Percentiles rank a stretch among this genome's conserved stretches.
These are phyloP conservation scores for Pseudocercospora vitis DNA, from an alignment of 2,329 filamentous ascomycete genomes.

Conservation along the genomic window DNA sequence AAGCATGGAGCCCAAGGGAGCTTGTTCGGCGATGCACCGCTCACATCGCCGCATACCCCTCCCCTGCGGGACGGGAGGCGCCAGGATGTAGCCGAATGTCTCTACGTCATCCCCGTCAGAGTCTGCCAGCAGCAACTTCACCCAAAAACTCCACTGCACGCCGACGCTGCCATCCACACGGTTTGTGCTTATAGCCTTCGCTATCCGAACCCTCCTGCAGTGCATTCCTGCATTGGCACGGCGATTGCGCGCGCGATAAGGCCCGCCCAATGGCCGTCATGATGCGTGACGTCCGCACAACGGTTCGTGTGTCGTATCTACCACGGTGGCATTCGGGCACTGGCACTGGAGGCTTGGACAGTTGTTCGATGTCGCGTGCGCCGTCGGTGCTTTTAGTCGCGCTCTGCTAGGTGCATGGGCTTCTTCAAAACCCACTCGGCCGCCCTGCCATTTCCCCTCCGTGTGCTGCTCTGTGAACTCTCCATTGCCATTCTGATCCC, in stretches of 20 bases:
- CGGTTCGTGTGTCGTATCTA: slow-evolving; percentile 17
- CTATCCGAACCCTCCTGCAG: too few species aligned
- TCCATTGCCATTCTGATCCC: slow-evolving; percentile 9
- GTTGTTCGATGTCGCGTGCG: slow-evolving; percentile 11
- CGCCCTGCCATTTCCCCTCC: slow-evolving; percentile 14
- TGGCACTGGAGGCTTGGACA: not conserved
- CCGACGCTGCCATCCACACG: not conserved
- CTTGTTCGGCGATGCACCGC: slow-evolving; percentile 4
- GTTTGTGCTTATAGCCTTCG: slow-evolving; percentile 1
- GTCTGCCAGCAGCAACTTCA: too few species aligned
- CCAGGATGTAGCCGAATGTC: not conserved
- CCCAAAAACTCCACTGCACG: not conserved
- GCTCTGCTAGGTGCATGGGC: slow-evolving; percentile 1
- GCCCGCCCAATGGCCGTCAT: not conserved
- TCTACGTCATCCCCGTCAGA: not conserved
- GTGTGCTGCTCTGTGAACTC: slow-evolving; percentile 12
- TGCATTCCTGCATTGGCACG: too few species aligned
- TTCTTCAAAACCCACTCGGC: slow-evolving; percentile 14
- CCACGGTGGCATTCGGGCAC: slow-evolving; percentile 14
- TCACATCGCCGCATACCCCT: not conserved
- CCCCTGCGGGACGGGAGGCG: not conserved
- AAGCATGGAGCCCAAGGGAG: slow-evolving; percentile 15
- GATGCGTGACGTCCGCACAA: not conserved
- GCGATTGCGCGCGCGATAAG: slow-evolving; percentile 5
- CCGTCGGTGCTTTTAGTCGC: slow-evolving; percentile 8